Base-by-base conservation (phyloP, 2,329 filamentous ascomycete genomes). In the Xylogone sp. region DNA sequence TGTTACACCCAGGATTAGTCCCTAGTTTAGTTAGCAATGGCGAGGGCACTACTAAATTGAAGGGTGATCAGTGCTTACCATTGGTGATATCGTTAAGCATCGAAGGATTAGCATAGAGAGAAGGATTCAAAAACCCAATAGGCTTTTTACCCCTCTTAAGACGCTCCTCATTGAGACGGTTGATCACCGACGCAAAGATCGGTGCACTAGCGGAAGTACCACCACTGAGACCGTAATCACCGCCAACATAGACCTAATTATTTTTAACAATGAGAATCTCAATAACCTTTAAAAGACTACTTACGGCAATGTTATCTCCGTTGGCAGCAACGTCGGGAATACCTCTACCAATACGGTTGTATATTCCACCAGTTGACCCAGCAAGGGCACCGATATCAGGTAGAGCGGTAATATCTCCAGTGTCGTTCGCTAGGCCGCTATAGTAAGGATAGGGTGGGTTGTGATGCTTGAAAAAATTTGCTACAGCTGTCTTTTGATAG, bases 181-280 rank as follows among this genome's bases (percentile, higher is more conserved):
- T 79, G 22, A 81, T 59, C 39, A 78, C 69, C 0, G 72, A 64
- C 0, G 71, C 75, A 56, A 75, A 74, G 1, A 76, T 72, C 1
- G 78, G 79, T 27, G 74, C 62, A 2, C 72, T 71, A 7, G 77
- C 75, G 46, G 73, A 77, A 3, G 78, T 82, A 12, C 78, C 78
- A 21, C 72, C 76, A 8, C 47, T 53, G 13, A 6, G 34, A 1
- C n/a, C 3, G n/a, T 51, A 53, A 4, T 46, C n/a, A 13, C 56
- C 57, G 24, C 55, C 56, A 3, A 39, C 45, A 24, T 51, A 59
- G 1, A 56, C 27, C 56, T 59, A 21, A 3, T 19, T 21, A 19
- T 53, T 44, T 46, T 43, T 43, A 39, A 16, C 13, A 9, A 9
- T 39, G 34, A 39, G 8, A 18, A 6, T 29, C n/a, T 21, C 13